phyloP scores from a whole-genome alignment of 129 eudicot species.

The Calendula officinalis region DNA sequence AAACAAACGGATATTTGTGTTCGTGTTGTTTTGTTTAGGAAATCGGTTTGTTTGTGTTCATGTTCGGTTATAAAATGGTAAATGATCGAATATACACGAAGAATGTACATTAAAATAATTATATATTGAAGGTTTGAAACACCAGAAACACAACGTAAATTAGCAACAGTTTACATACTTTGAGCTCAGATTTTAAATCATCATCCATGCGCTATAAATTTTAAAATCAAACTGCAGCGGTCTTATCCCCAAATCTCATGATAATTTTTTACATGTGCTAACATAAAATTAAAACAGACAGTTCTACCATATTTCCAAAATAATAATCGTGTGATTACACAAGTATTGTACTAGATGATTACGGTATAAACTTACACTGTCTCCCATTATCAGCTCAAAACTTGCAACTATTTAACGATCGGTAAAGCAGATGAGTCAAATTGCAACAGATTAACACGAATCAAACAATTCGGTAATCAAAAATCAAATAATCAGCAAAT shows the following conservation, averaged over 20 bases:
- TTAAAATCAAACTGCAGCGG: background rate
- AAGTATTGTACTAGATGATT: background rate
- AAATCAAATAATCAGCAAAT: background rate
- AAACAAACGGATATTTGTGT: no score
- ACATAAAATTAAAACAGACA: background rate
- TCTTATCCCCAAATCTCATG: constrained; percentile 12
- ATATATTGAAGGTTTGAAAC: background rate
- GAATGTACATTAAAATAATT: no score
- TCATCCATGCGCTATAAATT: constrained; percentile 6
- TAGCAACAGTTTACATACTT: background rate
- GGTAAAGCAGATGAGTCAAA: background rate
- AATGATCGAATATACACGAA: no score
- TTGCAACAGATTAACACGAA: background rate
- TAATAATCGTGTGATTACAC: background rate
- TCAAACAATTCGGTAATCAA: constrained; percentile 10
- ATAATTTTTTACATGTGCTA: background rate
- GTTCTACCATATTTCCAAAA: background rate
- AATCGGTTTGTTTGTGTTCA: no score
- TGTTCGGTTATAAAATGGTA: no score
- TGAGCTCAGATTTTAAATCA: background rate
- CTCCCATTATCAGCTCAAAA: background rate
- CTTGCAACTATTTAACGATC: background rate
- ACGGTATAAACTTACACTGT: background rate
- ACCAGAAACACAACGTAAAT: background rate
- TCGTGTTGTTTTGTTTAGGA: no score